Base-by-base conservation (phyloP, 148 eudicot genomes). In the Chenopodium suecicum region DNA sequence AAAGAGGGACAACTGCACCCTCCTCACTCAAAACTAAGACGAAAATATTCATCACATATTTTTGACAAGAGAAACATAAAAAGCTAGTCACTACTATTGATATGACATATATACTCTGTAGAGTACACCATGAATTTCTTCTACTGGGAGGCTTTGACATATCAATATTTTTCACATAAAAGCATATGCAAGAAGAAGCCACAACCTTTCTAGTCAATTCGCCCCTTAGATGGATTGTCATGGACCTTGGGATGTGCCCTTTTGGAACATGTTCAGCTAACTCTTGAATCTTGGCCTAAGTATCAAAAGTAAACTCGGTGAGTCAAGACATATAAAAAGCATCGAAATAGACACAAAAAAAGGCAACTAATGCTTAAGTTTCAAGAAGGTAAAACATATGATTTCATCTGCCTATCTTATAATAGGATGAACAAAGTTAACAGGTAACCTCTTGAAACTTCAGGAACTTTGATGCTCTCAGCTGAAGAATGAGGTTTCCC, bases 261-360 rank as follows among this genome's bases (percentile, higher is more conserved):
- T 97, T 97, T 2, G 99, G 99, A 37, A 97, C 99, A 84, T 97
- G 99, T 70, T 97, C 99, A 81, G 99, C 90, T 72, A 97, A 86
- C 84, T 97, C 99, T 86, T 97, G 98, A 70, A 97, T 84, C 85
- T 97, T 97, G 67, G 99, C 99, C 99, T 97, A 78, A 11, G 31
- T 63, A 74, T 56, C 54, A 70, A 66, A 77, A 29, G 54, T 78
- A n/a, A 71, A 62, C 3, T 44, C 17, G 13, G 17, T 20, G 44
- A 22, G 20, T n/a, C 34, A 37, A 8, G 12, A 68, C 3, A 56
- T 1, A 1, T 2, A 16, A 69, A 47, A 48, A 9, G 23, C 66
- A 65, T 8, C 8, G 56, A 29, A 56, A 70, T 16, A 27, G 22
- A 66, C 31, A 6, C 6, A 41, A 41, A 41, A 32, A n/a, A 64